Evolutionary conservation across 495 filamentous ascomycete genomes (phyloP), one percentile per base, ranked within the genome.

Genomic region (Talaromyces stipitatus): DNA sequence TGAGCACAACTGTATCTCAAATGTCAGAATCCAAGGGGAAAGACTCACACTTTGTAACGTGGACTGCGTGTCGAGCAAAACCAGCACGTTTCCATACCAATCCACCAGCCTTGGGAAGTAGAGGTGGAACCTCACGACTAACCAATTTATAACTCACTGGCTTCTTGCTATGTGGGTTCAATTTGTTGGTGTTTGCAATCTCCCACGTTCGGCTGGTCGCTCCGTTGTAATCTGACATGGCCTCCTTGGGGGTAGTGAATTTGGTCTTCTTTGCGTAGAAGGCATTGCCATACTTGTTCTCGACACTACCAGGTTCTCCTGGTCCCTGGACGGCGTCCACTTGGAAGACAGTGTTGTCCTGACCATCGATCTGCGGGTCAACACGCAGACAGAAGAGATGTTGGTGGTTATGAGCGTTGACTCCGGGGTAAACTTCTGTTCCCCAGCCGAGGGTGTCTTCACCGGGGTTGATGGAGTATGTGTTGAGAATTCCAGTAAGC

Each of bases 1-100:
- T 45, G 51, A 27, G 20, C 51, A 52, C n/a, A 50, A 11, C n/a
- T 46, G 38, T 45, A 46, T 58, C 54, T 9, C 28, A 29, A n/a
- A 58, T 58, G 18, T 36, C 11, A 41, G 6, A 54, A 18, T 32
- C 2, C 20, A 51, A 48, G 12, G n/a, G 14, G n/a, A 7, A 43
- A 27, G 27, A 67, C 84, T 76, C 83, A 92, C 90, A 95, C 69
- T 86, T 88, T 3, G 92, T 97, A 32, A 96, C 92, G 63, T 92
- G 89, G 0, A 97, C 83, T n/a, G 91, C 84, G 58, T 96, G 90
- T 47, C 91, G 74, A 9, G 92, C 91, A 62, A 97, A 97, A 0
- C 89, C 90, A 12, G 92, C 92, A 20, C 92, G 82, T 70, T 96
- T 96, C 92, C 92, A 96, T 29, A 95, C 92, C 20, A 97, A 68